Evolutionary conservation across 441 rosid genomes (phyloP).

Genomic region (Hypseocharis bilobata): DNA sequence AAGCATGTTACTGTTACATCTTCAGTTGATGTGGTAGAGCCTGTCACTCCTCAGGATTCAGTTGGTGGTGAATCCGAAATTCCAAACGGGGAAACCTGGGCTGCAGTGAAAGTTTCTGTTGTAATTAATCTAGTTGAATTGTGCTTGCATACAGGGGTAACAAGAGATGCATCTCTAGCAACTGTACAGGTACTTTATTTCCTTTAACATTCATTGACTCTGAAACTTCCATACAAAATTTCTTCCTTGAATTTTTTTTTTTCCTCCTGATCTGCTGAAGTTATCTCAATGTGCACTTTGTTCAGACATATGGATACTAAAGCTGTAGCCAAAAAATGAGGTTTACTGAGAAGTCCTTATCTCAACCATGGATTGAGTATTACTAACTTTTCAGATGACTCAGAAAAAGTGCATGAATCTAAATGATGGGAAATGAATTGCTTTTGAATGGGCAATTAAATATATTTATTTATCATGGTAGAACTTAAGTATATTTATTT

Average conservation of each 20-base stretch:
- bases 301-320: neutral
- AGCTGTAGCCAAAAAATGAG: constrained; percentile 4
- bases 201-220: neutral
- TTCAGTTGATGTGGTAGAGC: constrained; percentile 38
- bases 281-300: neutral
- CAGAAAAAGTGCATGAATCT: neutral
- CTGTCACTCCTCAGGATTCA: constrained; percentile 36
- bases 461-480: no score
- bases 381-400: neutral
- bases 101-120: constrained; percentile 60
- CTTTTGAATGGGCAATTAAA: neutral
- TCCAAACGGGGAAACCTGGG: constrained; percentile 45
- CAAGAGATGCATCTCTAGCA: constrained; percentile 72
- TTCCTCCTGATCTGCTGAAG: neutral
- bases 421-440: constrained; percentile 4
- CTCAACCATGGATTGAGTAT: neutral
- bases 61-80: constrained; percentile 31
- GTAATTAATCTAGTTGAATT: constrained; percentile 64
- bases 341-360: neutral
- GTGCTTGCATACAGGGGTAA: constrained; percentile 60
- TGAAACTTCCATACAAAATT: neutral
- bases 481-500: no score
- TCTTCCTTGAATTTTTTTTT: neutral
- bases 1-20: constrained; percentile 33
- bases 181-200: constrained; percentile 57